A percentile compares a stretch with the other conserved stretches of the same genome.
phyloP scores from a whole-genome alignment of 106 monocot genomes.

The Xerophyta viscosa region DNA sequence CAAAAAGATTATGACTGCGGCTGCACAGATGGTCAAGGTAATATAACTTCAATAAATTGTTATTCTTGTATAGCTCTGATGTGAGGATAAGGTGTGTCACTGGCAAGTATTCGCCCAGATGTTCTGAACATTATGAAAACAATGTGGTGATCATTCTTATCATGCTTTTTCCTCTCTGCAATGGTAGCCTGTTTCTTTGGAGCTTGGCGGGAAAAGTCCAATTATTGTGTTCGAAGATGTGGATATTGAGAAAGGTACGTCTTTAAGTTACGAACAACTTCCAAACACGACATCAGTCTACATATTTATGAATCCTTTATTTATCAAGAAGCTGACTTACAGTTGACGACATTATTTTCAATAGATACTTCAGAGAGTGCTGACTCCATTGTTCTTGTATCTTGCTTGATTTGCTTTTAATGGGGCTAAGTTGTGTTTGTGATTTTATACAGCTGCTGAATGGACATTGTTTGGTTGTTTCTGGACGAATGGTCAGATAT shows the following conservation, averaged over 20 bases:
- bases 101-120: no score
- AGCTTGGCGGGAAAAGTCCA: constrained; percentile 99
- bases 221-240: constrained; percentile 96
- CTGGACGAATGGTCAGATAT: constrained; percentile 99
- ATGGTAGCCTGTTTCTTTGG: constrained; percentile 90
- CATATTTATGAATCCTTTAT: no score
- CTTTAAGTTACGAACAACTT: no score
- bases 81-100: neutral
- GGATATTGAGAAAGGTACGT: constrained; percentile 89
- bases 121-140: neutral
- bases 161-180: neutral
- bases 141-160: neutral
- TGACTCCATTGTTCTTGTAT: no score
- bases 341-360: no score
- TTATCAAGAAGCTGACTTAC: no score
- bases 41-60: no score
- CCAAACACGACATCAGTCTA: no score
- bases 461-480: constrained; percentile 96
- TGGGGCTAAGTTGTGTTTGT: no score
- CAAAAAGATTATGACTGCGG: constrained; percentile 77
- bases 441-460: constrained; percentile 96
- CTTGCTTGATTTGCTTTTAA: no score
- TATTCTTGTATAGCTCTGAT: no score
- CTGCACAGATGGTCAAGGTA: constrained; percentile 84
- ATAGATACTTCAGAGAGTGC: no score